Percentiles rank a stretch among this genome's conserved stretches.
phyloP scores from a whole-genome alignment of 2,329 filamentous ascomycete genomes.

The Alternaria metachromatica region DNA sequence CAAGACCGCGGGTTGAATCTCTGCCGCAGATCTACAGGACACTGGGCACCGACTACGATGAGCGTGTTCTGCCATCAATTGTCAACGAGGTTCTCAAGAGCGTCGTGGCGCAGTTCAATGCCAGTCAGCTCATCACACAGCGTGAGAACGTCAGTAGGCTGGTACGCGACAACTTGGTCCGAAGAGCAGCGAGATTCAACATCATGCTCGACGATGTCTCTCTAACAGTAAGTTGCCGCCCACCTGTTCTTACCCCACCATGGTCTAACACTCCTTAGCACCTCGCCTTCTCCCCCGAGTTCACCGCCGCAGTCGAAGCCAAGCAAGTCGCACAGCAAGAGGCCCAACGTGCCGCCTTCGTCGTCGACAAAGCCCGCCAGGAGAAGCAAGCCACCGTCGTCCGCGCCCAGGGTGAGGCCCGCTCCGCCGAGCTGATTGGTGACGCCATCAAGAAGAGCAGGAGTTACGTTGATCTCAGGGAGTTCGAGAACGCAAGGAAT shows the following conservation, averaged over 20 bases:
- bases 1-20: conserved; percentile 82
- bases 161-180: conserved; percentile 90
- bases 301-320: conserved; percentile 72
- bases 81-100: conserved; percentile 99
- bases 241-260: not conserved
- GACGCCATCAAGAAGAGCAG: conserved; percentile 99
- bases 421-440: conserved; percentile 96
- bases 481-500: conserved; percentile 92
- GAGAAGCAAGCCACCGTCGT: conserved; percentile 99
- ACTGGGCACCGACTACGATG: conserved; percentile 93
- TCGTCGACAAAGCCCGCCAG: conserved; percentile 98
- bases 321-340: conserved; percentile 83
- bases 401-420: conserved; percentile 97
- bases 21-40: conserved; percentile 98
- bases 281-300: conserved; percentile 72
- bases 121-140: conserved; percentile 97
- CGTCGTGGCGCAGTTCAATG: conserved; percentile 98
- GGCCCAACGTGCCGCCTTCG: conserved; percentile 93
- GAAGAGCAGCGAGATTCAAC: conserved; percentile 93
- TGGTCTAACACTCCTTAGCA: conserved; percentile 55
- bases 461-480: conserved; percentile 94
- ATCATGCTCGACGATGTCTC: conserved; percentile 98
- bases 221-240: conserved; percentile 71
- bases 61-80: conserved; percentile 96
- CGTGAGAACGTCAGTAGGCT: conserved; percentile 93